Base-by-base conservation (phyloP, 306 rosid species). In the Trichosanthes cucumerina region DNA sequence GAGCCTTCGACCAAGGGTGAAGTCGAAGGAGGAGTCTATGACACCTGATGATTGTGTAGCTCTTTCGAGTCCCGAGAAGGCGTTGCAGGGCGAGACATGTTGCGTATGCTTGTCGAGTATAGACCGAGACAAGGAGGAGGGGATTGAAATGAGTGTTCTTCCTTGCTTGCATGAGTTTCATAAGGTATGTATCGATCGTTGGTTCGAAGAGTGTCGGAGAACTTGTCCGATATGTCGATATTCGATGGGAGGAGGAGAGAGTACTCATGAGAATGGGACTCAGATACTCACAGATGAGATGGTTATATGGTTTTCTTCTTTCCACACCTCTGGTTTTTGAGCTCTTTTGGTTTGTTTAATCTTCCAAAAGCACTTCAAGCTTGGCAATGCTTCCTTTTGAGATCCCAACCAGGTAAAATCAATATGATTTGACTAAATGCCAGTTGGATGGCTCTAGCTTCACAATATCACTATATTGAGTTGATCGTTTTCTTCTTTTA, bases 271-370 rank as follows among this genome's bases (percentile, higher is more conserved):
- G 23, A 47, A 74, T 23, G 70, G 34, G 57, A 53, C 80, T 14
- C 88, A 91, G 80, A 74, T 84, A 71, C 87, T 92, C 60, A 87
- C 96, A 0, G 98, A 95, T n/a, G 98, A 95, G 52, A 92, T 95
- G 96, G 54, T 88, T 28, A 89, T 92, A 9, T 95, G 96, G 89
- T 95, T 92, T 83, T 95, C 98, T 82, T 95, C 98, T 78, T 95
- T 95, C 76, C 98, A 95, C 78, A 81, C 88, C 52, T 85, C 98
- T 77, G 98, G 97, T 76, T 88, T 95, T 86, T 78, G 57, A 77
- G 24, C 24, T 16, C 24, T 63, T 31, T 63, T 63, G 44, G 1
- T 63, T 63, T 34, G 44, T 36, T 16, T 7, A 3, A 21, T 65
- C 41, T 38, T 34, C 47, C 19, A 63, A 63, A 66, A 66, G 31